Evolutionary conservation across 306 rosid species (phyloP), one percentile per base, ranked within the genome.

Genomic region (Crotalaria pallida): DNA sequence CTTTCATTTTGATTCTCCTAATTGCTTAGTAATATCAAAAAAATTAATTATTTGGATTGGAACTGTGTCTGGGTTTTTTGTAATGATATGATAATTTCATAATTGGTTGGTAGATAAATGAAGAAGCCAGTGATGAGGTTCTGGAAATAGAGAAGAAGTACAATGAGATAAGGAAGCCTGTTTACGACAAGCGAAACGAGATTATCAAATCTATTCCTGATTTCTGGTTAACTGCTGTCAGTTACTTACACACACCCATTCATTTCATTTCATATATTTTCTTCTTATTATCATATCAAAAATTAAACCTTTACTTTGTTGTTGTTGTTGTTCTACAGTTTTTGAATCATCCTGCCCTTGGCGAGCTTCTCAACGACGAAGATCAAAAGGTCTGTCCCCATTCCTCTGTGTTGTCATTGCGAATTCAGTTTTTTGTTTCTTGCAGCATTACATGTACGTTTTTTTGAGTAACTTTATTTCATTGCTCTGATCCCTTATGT

Each of bases 181-280:
- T 90, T 21, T 93, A 93, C 7, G 88, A 85, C 43, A 86, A 81
- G 80, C 79, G 98, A 18, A 93, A 88, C 48, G 96, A 84, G n/a
- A 82, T 88, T 10, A 84, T 87, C 74, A 87, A 85, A 73, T 75
- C 96, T 62, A 87, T 93, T 81, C 98, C 98, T 9, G 94, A 90
- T 69, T 93, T 93, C 82, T 93, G 98, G 98, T 63, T 79, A 18
- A 90, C 88, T 44, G 98, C 98, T 72, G 98, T 93, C 49, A 81
- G 97, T 83, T 72, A 77, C 75, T 83, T 65, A 75, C 70, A 27
- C 27, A n/a, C 66, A 75, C 70, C 34, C 27, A n/a, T 33, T 36
- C 34, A 15, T 26, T 33, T 13, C 5, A 6, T 58, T 31, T 7
- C 44, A 31, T 31, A 5, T 36, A n/a, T 23, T 10, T 33, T 60